Evolutionary conservation across 306 rosid genomes (phyloP).

Genomic region (Cyclanthera cordifolia): DNA sequence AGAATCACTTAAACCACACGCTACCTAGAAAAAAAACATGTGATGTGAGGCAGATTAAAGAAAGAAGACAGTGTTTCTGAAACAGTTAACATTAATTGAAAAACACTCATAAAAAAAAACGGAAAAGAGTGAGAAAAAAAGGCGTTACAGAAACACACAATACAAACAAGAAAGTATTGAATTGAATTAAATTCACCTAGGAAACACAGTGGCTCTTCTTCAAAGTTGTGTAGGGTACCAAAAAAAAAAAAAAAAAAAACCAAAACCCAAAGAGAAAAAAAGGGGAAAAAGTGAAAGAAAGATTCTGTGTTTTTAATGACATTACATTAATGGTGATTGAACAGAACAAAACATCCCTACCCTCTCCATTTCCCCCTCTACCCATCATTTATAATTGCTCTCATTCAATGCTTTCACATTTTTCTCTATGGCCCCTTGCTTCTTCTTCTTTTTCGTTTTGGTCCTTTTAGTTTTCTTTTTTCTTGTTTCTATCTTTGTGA

Average conservation of each 20-base stretch:
- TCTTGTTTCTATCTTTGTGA: constrained; percentile 29
- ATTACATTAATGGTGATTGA: constrained; percentile 53
- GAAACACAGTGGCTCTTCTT: not conserved
- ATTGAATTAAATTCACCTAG: not conserved
- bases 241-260: too few species aligned
- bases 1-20: constrained; percentile 5
- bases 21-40: not conserved
- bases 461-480: too few species aligned
- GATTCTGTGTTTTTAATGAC: constrained; percentile 22
- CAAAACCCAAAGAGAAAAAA: too few species aligned
- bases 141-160: not conserved
- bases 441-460: constrained; percentile 29
- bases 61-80: too few species aligned
- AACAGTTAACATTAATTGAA: not conserved
- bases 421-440: constrained; percentile 55
- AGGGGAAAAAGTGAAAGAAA: constrained; percentile 16
- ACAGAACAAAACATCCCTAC: constrained; percentile 62
- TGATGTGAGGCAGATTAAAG: too few species aligned
- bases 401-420: constrained; percentile 58
- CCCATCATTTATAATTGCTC: constrained; percentile 48
- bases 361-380: constrained; percentile 15
- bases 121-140: not conserved
- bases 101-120: not conserved
- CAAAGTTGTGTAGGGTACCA: not conserved
- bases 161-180: not conserved